Percentiles rank a stretch among this genome's conserved stretches.
phyloP scores from a whole-genome alignment of 257 asterid genomes.

The Vinca minor region DNA sequence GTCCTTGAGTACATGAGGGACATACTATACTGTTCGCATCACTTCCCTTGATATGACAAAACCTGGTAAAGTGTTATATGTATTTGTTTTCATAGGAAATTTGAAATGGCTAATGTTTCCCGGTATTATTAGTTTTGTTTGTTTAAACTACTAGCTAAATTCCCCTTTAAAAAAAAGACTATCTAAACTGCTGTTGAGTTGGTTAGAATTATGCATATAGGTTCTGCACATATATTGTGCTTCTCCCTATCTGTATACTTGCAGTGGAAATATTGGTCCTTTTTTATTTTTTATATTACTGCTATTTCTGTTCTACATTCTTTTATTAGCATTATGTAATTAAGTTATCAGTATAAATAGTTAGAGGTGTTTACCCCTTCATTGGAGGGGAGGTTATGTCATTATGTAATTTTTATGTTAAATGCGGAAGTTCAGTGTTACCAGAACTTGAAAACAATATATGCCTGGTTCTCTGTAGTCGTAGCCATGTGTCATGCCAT shows the following conservation, averaged over 20 bases:
- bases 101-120: background rate
- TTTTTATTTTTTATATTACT: too few relatives aligned
- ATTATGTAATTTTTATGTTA: background rate
- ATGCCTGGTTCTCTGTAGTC: background rate
- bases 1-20: slow-evolving; percentile 95
- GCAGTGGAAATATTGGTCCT: background rate
- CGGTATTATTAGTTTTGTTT: background rate
- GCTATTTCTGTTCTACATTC: background rate
- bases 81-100: slow-evolving; percentile 2
- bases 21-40: slow-evolving; percentile 91
- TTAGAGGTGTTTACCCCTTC: background rate
- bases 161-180: too few relatives aligned
- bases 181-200: background rate
- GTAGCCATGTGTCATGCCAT: too few relatives aligned
- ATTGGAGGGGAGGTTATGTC: background rate
- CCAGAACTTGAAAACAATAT: background rate
- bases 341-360: background rate
- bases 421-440: background rate
- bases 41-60: slow-evolving; percentile 82
- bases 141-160: background rate
- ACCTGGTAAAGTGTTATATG: slow-evolving; percentile 45
- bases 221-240: background rate
- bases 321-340: too few relatives aligned
- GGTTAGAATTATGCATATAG: background rate
- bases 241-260: background rate